Base-by-base conservation (phyloP, 2,329 filamentous ascomycete species). In the Capronia americana region DNA sequence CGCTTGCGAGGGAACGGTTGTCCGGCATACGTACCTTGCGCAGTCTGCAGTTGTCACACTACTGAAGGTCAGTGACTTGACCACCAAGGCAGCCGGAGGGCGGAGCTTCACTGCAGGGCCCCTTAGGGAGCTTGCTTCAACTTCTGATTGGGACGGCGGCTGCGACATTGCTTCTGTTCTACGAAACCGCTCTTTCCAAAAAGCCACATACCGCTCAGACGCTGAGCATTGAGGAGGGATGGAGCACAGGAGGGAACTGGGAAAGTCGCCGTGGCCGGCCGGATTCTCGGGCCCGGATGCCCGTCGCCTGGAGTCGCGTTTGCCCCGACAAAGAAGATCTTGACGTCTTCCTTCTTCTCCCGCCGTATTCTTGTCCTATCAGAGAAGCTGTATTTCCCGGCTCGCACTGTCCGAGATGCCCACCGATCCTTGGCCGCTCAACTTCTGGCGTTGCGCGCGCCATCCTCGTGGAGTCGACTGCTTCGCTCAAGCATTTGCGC, bases 81-180 rank as follows among this genome's bases (percentile, higher is more conserved):
- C 53, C 26, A 53, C 24, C 63, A 24, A 12, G 17, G 32, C 12
- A 28, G 12, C 20, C 10, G 17, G 26, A 57, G 26, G 61, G 34
- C 28, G 28, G 48, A 57, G 30, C 48, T 32, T 30, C 60, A 64
- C 62, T 7, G 62, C 62, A 32, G 62, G 62, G 23, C 50, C 50
- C 41, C 44, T 44, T 3, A 34, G 24, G 24, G 56, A 57, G 44
- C 17, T 58, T 24, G 26, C 11, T 17, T 59, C 55, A n/a, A 32
- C 12, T 17, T 64, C 65, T 28, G 28, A 34, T 55, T 5, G 53
- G 11, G 24, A 28, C 24, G 53, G 17, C 38, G 38, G 38, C 8
- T 55, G 28, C 14, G 53, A 55, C 53, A 55, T 55, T 17, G 53
- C 28, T n/a, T 24, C 10, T 20, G 12, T 44, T n/a, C 17, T 10